Evolutionary conservation across 805 yeast genomes (phyloP), one percentile per base, ranked within the genome.

Genomic region (Candida lessepsii): DNA sequence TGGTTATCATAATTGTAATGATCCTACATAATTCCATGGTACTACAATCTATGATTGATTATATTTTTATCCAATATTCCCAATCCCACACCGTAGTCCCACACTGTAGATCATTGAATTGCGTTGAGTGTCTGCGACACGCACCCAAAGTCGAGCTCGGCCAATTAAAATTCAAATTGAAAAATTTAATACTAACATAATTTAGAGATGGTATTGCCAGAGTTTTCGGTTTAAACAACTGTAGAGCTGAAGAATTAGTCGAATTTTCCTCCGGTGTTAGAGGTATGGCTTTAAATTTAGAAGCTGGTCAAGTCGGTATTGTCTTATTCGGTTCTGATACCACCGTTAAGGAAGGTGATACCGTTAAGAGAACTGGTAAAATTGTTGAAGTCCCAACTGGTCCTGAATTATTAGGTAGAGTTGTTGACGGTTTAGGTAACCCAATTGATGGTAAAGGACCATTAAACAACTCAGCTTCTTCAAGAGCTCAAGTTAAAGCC

Each of bases 381-480:
- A 91, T 93, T 86, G 99, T 93, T 61, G 96, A 91, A 70, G 97
- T 93, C 52, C 96, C 96, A 67, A 96, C 91, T 52, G 99, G 99
- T 65, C 99, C 98, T 62, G 93, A 80, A 65, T 77, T 93, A 73
- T 80, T 93, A 67, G 99, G 99, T 67, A 89, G 99, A 80, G 99
- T 93, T 63, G 97, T 93, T 58, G 99, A 93, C 67, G 99, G 98
- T 67, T 81, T 93, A 63, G 99, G 99, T 80, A 80, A 81, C 83
- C 97, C 99, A 75, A 93, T 93, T 63, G 99, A 93, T 69, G 99
- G 98, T 78, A 93, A 93, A 80, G 99, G 99, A 56, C 99, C 99
- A 73, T 80, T 93, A 59, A 82, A 85, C 64, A 76, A 95, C 60
- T 81, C 78, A 65, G 79, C 82, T 63, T 75, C 82, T 61, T 76